These are phyloP conservation scores for Leccinum rimulosum DNA, from an alignment of 768 basidiomycete species.

Conservation along the genomic window DNA sequence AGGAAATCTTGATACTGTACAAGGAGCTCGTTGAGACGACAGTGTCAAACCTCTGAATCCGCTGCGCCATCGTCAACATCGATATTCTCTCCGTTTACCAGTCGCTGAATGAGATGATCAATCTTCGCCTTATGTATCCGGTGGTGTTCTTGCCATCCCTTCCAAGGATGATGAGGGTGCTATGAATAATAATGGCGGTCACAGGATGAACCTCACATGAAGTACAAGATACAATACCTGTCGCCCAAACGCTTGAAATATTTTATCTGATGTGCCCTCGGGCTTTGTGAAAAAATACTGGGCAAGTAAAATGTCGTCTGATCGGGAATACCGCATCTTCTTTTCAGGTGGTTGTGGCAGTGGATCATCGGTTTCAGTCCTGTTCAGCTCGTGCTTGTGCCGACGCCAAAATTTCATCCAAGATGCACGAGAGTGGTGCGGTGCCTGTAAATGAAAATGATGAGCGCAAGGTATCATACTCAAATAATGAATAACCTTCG, in stretches of 20 bases:
- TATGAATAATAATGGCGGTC: conserved; percentile 29
- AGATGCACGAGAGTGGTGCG: conserved; percentile 87
- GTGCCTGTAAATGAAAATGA: conserved; percentile 49
- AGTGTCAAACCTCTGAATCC: conserved; percentile 28
- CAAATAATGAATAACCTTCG: conserved; percentile 44
- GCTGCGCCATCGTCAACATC: conserved; percentile 31
- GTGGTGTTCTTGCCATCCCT: conserved; percentile 92
- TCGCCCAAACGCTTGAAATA: conserved; percentile 79
- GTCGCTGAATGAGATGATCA: conserved; percentile 68
- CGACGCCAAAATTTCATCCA: conserved; percentile 95
- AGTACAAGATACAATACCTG: conserved; percentile 41
- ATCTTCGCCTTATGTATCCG: conserved; percentile 86
- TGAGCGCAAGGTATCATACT: conserved; percentile 3
- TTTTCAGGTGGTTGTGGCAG: conserved; percentile 78
- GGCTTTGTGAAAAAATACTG: conserved; percentile 70
- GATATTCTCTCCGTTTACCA: conserved; percentile 56
- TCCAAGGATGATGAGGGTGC: conserved; percentile 91
- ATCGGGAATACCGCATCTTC: conserved; percentile 82
- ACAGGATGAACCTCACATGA: not conserved
- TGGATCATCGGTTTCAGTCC: conserved; percentile 63
- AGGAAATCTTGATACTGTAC: conserved; percentile 5
- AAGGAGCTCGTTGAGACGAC: not conserved
- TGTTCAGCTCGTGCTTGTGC: conserved; percentile 80
- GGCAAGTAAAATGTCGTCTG: conserved; percentile 78
- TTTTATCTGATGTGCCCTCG: conserved; percentile 78